Conservation (phyloP, 768 basidiomycete genomes). For the Gloeophyllum trabeum region DNA sequence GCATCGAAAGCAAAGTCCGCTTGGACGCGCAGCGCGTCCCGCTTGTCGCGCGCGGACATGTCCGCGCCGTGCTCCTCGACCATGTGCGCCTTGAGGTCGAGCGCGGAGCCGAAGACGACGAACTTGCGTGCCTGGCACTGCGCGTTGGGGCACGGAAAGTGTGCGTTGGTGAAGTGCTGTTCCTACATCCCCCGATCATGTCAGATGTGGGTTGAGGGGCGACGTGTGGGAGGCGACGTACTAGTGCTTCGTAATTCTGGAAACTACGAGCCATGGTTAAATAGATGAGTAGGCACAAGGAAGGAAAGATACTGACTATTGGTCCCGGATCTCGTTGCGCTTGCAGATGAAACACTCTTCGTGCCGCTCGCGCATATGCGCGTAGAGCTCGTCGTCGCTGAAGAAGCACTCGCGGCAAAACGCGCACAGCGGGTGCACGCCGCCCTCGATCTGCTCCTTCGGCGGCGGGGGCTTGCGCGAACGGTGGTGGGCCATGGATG, state of each 20-base stretch:
- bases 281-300: not conserved
- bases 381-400: conserved; percentile 84
- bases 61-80: conserved; percentile 73
- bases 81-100: conserved; percentile 90
- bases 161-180: conserved; percentile 61
- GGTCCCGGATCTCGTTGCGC: conserved; percentile 62
- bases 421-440: conserved; percentile 68
- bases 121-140: conserved; percentile 82
- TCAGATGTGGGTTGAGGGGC: not conserved
- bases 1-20: conserved; percentile 62
- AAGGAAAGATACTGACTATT: conserved; percentile 55
- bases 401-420: conserved; percentile 95
- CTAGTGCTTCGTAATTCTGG: conserved; percentile 66
- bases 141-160: conserved; percentile 67
- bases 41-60: conserved; percentile 60
- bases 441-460: conserved; percentile 56
- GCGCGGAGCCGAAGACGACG: conserved; percentile 78
- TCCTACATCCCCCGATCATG: conserved; percentile 31
- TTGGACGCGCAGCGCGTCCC: conserved; percentile 56
- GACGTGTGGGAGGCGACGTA: conserved; percentile 18
- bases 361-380: conserved; percentile 87
- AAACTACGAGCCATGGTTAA: conserved; percentile 38
- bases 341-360: conserved; percentile 97
- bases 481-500: conserved; percentile 42
- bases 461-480: conserved; percentile 22